Percentiles rank a stretch among this genome's conserved stretches.
Conservation (phyloP, 495 filamentous ascomycete species). For the Penicillium manginii region DNA sequence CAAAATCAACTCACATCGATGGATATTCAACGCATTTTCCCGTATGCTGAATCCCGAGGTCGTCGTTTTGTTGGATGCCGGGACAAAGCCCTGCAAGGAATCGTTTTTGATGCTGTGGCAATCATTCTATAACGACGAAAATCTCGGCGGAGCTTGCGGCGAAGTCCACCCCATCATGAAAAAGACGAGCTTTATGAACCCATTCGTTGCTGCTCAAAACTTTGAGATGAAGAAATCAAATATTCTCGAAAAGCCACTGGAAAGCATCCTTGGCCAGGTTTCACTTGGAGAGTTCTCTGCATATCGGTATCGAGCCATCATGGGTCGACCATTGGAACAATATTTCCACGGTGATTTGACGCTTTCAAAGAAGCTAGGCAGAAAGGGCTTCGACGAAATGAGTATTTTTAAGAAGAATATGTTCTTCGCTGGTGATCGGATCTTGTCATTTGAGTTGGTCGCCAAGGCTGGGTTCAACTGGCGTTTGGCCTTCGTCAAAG, state of each 20-base stretch:
- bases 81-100: slow-evolving; percentile 89
- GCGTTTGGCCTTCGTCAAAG: slow-evolving; percentile 97
- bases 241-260: slow-evolving; percentile 95
- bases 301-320: slow-evolving; percentile 94
- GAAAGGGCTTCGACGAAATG: slow-evolving; percentile 99
- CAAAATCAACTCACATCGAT: slow-evolving; percentile 99
- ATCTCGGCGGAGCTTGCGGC: slow-evolving; percentile 95
- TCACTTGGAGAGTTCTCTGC: slow-evolving; percentile 97
- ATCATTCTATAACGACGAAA: slow-evolving; percentile 97
- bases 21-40: slow-evolving; percentile 96
- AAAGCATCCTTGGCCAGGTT: slow-evolving; percentile 95
- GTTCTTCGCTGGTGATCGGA: slow-evolving; percentile 99
- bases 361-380: slow-evolving; percentile 85
- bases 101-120: slow-evolving; percentile 93
- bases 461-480: slow-evolving; percentile 97
- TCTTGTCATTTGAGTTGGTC: slow-evolving; percentile 97
- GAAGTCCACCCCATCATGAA: slow-evolving; percentile 97
- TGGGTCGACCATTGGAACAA: slow-evolving; percentile 94
- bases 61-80: slow-evolving; percentile 92
- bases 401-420: slow-evolving; percentile 99
- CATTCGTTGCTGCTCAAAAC: slow-evolving; percentile 92
- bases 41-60: slow-evolving; percentile 95
- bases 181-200: slow-evolving; percentile 89
- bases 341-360: slow-evolving; percentile 99
- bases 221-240: slow-evolving; percentile 99